Conservation (phyloP, 768 basidiomycete genomes). For the Paxillus rubicundulus region DNA sequence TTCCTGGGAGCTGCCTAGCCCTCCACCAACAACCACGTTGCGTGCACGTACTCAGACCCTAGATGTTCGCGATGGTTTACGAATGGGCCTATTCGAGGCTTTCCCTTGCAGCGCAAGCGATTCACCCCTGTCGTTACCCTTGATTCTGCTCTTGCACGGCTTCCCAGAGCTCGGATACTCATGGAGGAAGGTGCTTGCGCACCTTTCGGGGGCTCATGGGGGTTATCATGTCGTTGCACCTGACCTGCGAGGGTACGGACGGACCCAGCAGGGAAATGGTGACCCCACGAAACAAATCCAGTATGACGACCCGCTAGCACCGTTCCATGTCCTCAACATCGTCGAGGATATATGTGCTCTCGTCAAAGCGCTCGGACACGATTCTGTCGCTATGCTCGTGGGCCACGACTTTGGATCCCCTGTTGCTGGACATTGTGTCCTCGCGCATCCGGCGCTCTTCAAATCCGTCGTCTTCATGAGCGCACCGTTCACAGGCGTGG, state of each 20-base stretch:
- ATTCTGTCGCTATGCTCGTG: conserved; percentile 45
- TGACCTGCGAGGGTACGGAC: conserved; percentile 58
- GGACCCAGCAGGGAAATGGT: conserved; percentile 26
- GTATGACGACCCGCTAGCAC: conserved; percentile 49
- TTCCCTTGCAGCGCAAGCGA: conserved; percentile 22
- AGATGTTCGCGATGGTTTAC: conserved; percentile 42
- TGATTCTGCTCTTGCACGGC: conserved; percentile 60
- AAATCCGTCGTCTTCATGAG: conserved; percentile 58
- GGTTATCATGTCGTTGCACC: conserved; percentile 65
- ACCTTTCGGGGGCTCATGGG: conserved; percentile 38
- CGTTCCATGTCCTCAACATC: conserved; percentile 51
- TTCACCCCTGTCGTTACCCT: conserved; percentile 32
- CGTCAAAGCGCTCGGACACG: conserved; percentile 49
- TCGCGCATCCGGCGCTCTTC: conserved; percentile 57
- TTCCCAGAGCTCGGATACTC: conserved; percentile 68
- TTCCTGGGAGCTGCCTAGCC: conserved; percentile 7
- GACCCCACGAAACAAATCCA: conserved; percentile 16
- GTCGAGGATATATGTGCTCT: conserved; percentile 52
- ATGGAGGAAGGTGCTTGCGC: conserved; percentile 57
- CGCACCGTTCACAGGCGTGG: conserved; percentile 50
- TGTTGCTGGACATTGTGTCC: conserved; percentile 52
- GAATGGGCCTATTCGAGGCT: conserved; percentile 51
- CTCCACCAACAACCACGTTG: conserved; percentile 36
- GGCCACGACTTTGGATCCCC: conserved; percentile 62
- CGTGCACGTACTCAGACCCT: conserved; percentile 37